Percentiles rank a stretch among this genome's conserved stretches.
Evolutionary conservation across 352 stramenopile genomes (phyloP).

Genomic region (Phytophthora fragariae): DNA sequence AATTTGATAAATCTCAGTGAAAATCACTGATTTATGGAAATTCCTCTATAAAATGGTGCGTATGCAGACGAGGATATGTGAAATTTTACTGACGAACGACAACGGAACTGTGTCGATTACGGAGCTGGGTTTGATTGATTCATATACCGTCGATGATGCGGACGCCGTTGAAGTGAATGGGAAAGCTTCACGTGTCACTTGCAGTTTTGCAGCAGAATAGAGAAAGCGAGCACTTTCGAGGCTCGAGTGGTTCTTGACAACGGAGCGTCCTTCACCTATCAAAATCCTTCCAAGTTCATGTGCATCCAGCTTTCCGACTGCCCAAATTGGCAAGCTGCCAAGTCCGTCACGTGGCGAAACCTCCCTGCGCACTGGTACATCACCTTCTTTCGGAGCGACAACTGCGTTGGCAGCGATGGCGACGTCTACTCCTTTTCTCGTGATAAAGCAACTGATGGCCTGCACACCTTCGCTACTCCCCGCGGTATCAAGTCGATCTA

Average conservation of each 20-base stretch:
- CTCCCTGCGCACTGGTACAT: slow-evolving; percentile 7
- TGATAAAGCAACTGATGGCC: background rate
- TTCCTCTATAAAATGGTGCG: background rate
- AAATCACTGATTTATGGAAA: too few species aligned
- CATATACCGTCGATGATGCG: too few species aligned
- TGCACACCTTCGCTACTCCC: background rate
- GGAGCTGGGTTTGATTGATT: too few species aligned
- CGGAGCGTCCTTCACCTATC: slow-evolving; percentile 7
- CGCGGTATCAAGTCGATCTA: slow-evolving; percentile 2
- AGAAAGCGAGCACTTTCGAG: slow-evolving; percentile 9
- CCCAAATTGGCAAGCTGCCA: slow-evolving; percentile 3
- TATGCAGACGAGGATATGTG: background rate
- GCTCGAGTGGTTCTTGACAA: slow-evolving; percentile 6
- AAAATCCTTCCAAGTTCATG: background rate
- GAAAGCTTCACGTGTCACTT: too few species aligned
- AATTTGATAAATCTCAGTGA: too few species aligned
- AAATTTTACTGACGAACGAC: background rate
- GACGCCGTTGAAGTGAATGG: too few species aligned
- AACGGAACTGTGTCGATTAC: background rate
- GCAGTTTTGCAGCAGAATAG: background rate
- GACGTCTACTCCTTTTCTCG: background rate
- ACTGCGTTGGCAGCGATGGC: background rate
- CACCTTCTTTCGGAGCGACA: slow-evolving; percentile 9
- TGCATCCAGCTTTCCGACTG: slow-evolving; percentile 13
- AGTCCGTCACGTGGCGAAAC: slow-evolving; percentile 8